These are phyloP conservation scores for Choanephora cucurbitarum DNA, from an alignment of 371 early-diverging fungal species.

Conservation along the genomic window DNA sequence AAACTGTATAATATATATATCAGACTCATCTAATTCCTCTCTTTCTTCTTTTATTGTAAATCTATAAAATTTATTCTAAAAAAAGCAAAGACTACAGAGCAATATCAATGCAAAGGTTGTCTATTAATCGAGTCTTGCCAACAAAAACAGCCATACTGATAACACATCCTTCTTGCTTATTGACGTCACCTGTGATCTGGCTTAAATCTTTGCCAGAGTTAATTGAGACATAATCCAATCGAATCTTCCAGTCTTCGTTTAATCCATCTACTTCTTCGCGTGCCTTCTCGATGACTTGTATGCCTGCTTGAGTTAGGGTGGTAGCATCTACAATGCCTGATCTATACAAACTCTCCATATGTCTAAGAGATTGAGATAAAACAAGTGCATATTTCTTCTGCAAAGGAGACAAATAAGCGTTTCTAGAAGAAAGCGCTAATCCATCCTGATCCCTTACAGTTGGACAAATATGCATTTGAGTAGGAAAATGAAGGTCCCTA, in stretches of 20 bases:
- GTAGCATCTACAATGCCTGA: constrained; percentile 52
- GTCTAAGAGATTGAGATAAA: constrained; percentile 71
- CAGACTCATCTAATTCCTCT: too few species aligned
- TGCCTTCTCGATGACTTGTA: constrained; percentile 42
- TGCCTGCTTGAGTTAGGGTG: constrained; percentile 51
- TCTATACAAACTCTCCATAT: constrained; percentile 55
- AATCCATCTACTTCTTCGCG: constrained; percentile 37
- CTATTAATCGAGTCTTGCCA: constrained; percentile 92
- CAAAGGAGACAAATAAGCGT: constrained; percentile 77
- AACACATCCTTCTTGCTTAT: constrained; percentile 69
- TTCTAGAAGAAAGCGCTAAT: constrained; percentile 90
- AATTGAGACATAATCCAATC: constrained; percentile 86
- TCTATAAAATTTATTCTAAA: too few species aligned
- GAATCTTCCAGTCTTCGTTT: constrained; percentile 51
- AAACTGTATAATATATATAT: too few species aligned
- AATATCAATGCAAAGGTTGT: constrained; percentile 62
- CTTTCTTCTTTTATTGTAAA: too few species aligned
- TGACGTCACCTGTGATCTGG: constrained; percentile 27
- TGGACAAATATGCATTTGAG: constrained; percentile 72
- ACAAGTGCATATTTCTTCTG: constrained; percentile 78
- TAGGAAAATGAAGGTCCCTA: constrained; percentile 81
- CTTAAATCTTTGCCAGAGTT: constrained; percentile 64
- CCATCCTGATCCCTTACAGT: constrained; percentile 86
- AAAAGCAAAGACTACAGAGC: too few species aligned
- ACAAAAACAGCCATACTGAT: constrained; percentile 88